phyloP scores from a whole-genome alignment of 495 filamentous ascomycete species.

The Friedmanniomyces simplex region DNA sequence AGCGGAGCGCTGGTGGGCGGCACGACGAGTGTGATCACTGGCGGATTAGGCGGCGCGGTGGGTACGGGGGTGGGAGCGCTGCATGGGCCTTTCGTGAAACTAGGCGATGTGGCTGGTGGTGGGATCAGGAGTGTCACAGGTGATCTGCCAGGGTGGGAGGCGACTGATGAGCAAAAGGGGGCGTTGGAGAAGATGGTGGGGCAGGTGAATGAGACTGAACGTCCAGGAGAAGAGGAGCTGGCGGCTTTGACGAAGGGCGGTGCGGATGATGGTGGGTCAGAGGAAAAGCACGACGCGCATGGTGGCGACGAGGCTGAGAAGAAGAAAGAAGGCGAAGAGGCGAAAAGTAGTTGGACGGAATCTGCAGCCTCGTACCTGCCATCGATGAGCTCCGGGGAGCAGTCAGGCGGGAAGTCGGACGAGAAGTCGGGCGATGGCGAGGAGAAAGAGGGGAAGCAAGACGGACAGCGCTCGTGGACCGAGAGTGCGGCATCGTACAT shows the following conservation, averaged over 20 bases:
- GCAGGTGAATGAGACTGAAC: constrained; percentile 15
- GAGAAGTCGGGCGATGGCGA: background rate
- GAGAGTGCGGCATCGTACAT: constrained; percentile 2
- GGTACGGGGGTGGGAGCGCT: constrained; percentile 14
- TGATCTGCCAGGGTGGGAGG: constrained; percentile 21
- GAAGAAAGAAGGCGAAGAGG: background rate
- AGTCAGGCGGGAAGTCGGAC: background rate
- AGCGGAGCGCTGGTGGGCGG: constrained; percentile 25
- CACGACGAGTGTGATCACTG: constrained; percentile 12
- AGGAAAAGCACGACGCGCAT: background rate
- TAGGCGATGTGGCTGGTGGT: constrained; percentile 19
- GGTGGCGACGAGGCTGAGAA: background rate
- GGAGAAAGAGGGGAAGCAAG: background rate
- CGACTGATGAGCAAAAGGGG: constrained; percentile 22
- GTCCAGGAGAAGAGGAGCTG: constrained; percentile 18
- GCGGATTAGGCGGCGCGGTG: constrained; percentile 17
- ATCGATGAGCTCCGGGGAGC: background rate
- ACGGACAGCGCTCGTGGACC: background rate
- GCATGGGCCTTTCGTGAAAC: constrained; percentile 18
- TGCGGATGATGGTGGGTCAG: background rate
- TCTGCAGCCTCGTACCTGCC: constrained; percentile 4
- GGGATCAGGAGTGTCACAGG: constrained; percentile 17
- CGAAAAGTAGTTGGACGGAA: background rate
- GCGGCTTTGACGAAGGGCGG: constrained; percentile 1
- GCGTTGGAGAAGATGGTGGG: constrained; percentile 24